Conservation (phyloP, 257 asterid genomes). For the Solanum paucissectum region DNA sequence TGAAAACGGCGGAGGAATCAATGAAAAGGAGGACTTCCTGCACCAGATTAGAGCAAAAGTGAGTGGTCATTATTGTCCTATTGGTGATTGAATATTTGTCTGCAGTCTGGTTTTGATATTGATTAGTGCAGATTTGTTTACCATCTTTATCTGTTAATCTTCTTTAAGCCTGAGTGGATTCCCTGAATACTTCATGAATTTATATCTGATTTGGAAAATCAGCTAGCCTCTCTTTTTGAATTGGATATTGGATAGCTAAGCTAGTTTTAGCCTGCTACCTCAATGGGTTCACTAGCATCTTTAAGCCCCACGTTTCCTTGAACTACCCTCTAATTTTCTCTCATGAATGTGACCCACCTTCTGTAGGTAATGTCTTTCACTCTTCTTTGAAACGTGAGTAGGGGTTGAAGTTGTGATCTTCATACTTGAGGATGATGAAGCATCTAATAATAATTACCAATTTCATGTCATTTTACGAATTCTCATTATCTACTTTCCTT, state of each 20-base stretch:
- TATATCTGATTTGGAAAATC: background rate
- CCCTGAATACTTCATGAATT: background rate
- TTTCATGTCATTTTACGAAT: background rate
- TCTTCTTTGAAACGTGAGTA: background rate
- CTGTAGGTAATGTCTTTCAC: background rate
- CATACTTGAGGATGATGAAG: background rate
- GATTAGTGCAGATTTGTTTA: background rate
- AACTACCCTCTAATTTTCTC: background rate
- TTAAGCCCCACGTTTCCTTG: background rate
- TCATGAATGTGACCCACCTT: background rate
- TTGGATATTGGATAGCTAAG: background rate
- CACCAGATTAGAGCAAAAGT: constrained; percentile 92
- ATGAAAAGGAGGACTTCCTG: constrained; percentile 72
- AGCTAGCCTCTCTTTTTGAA: background rate
- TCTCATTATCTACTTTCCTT: background rate
- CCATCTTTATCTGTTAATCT: background rate
- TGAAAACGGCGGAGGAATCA: constrained; percentile 20
- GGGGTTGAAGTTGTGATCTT: background rate
- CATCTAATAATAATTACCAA: background rate
- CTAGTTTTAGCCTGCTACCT: background rate
- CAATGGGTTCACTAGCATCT: background rate
- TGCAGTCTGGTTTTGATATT: background rate
- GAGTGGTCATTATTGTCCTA: constrained; percentile 10
- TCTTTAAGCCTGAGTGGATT: background rate
- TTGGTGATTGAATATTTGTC: background rate